A percentile compares a stretch with the other conserved stretches of the same genome.
Conservation (phyloP, 192 early-diverging fungal genomes). For the Coemansia sp. region DNA sequence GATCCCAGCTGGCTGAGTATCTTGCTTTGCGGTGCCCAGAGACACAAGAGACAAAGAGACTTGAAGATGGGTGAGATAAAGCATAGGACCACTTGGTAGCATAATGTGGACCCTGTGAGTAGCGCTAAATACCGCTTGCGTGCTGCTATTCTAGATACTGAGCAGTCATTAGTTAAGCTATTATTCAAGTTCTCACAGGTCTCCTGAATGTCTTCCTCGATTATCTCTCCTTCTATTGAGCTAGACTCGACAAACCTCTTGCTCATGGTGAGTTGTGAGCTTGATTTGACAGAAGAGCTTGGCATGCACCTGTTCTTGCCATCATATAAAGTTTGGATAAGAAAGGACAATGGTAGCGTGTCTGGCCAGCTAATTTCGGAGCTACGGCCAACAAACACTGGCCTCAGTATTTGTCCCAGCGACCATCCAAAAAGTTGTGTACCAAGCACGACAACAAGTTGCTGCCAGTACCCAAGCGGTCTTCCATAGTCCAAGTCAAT, state of each 20-base stretch:
- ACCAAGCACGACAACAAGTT: constrained; percentile 34
- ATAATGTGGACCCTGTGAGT: constrained; percentile 37
- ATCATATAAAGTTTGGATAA: constrained; percentile 44
- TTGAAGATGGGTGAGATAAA: constrained; percentile 70
- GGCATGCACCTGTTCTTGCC: background rate
- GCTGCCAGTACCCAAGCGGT: constrained; percentile 35
- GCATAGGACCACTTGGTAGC: constrained; percentile 59
- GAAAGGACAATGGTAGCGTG: constrained; percentile 35
- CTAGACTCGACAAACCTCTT: no score
- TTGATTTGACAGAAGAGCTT: background rate
- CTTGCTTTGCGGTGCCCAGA: constrained; percentile 43
- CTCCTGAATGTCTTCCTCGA: background rate
- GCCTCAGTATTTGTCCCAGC: constrained; percentile 40
- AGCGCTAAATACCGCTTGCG: constrained; percentile 31
- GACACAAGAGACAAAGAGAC: constrained; percentile 66
- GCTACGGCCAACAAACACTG: constrained; percentile 37
- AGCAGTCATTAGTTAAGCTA: background rate
- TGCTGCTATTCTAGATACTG: constrained; percentile 5
- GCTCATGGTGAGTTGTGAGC: background rate
- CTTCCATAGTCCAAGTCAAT: constrained; percentile 44
- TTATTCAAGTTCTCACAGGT: background rate
- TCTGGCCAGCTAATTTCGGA: constrained; percentile 44
- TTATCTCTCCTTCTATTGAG: background rate
- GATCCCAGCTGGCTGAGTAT: constrained; percentile 39
- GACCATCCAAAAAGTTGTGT: constrained; percentile 53